Base-by-base conservation (phyloP, 2,329 filamentous ascomycete genomes). In the Talaromyces amestolkiae region DNA sequence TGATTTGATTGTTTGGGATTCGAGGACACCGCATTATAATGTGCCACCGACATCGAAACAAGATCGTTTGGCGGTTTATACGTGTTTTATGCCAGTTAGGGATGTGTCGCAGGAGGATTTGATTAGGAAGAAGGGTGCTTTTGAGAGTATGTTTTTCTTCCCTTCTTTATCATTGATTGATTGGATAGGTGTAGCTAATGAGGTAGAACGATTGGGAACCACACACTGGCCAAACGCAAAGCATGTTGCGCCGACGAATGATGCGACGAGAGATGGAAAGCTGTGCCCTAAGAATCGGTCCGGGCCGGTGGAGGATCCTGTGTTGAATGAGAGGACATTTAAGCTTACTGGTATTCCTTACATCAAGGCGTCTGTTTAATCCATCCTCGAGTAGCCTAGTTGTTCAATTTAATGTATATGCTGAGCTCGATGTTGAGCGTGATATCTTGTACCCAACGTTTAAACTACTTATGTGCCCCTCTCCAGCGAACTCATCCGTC, bases 1-100 rank as follows among this genome's bases (percentile, higher is more conserved):
- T 5, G 80, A 81, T 65, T 70, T 82, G 65, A 75, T 82, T 2
- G 71, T 82, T 8, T 81, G 81, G 81, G 81, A 83, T 67, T 79
- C 78, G 8, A 72, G 83, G 4, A 81, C 80, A 0, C 78, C 83
- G 61, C 82, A 85, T 70, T 84, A 80, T 68, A 76, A 74, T 56
- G 65, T 70, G 9, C 65, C 76, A 2, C 74, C 77, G 6, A 74
- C 77, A 61, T 73, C 72, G 7, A 69, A 77, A n/a, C 72, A 75
- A 31, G 73, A 78, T 61, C 71, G 78, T 9, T 69, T 75, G 41
- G 73, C 76, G 4, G 72, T 76, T 61, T 80, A 79, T 66, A 74
- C 63, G 10, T 78, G 75, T 69, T 75, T 77, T 71, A 77, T 76
- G 3, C 77, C 78, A 0, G 63, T 67, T 1, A 70, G 69, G 37